These are phyloP conservation scores for Arthrinium phaeospermum DNA, from an alignment of 2,329 filamentous ascomycete species.

Conservation along the genomic window DNA sequence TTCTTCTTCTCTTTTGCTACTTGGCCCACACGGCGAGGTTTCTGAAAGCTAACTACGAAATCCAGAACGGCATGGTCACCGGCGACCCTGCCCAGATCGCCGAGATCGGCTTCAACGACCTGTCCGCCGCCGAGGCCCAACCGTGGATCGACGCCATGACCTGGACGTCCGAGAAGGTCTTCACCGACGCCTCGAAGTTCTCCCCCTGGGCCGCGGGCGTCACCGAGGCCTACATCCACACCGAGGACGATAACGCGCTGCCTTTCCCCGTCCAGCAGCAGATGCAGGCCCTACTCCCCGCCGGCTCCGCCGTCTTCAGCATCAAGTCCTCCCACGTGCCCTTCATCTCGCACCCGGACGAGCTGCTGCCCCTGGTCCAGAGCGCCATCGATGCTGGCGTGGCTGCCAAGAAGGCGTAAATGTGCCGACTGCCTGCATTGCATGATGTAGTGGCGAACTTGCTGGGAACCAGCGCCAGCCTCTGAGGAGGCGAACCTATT, in stretches of 20 bases:
- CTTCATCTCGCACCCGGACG: conserved; percentile 18
- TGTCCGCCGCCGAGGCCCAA: conserved; percentile 3
- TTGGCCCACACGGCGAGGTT: too few species aligned
- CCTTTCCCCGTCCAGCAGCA: conserved; percentile 18
- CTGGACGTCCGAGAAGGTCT: conserved; percentile 22
- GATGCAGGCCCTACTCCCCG: conserved; percentile 21
- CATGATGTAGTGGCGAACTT: too few species aligned
- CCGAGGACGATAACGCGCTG: conserved; percentile 14
- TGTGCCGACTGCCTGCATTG: too few species aligned
- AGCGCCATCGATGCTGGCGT: conserved; percentile 1
- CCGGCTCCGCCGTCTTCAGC: conserved; percentile 19
- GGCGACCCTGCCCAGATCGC: conserved; percentile 6
- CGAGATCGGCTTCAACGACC: conserved; percentile 21
- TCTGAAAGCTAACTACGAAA: not conserved
- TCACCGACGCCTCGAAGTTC: conserved; percentile 21
- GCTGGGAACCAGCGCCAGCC: too few species aligned
- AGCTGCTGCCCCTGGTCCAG: conserved; percentile 14
- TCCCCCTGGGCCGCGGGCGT: conserved; percentile 14
- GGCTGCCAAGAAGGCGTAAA: conserved; percentile 11
- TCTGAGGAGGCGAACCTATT: too few species aligned
- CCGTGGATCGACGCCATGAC: conserved; percentile 16
- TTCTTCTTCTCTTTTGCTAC: not conserved
- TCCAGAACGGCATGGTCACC: conserved; percentile 9
- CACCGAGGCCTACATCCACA: conserved; percentile 22
- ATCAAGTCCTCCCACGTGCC: conserved; percentile 20